A percentile compares a stretch with the other conserved stretches of the same genome.
Evolutionary conservation across 1,284 basidiomycete genomes (phyloP).

Genomic region (Papiliotrema laurentii): DNA sequence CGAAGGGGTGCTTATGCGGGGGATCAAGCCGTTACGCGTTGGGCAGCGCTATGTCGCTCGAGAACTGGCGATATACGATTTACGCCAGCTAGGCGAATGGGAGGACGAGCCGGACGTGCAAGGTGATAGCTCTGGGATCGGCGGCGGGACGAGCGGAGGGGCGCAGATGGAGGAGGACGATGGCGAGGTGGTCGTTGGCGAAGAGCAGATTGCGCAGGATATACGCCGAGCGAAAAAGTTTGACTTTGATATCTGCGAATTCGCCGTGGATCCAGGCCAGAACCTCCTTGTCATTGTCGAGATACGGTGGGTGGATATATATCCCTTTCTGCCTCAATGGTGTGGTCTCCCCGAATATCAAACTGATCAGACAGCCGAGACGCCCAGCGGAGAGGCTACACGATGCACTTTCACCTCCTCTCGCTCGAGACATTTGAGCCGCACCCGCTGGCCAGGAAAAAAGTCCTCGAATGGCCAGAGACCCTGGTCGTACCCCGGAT

Average conservation of each 20-base stretch:
- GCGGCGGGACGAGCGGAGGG: no score
- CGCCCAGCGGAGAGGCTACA: neutral
- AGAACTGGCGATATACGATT: conserved; percentile 23
- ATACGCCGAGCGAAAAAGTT: conserved; percentile 25
- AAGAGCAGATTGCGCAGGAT: conserved; percentile 12
- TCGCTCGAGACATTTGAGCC: conserved; percentile 38
- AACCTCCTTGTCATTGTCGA: conserved; percentile 43
- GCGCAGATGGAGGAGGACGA: conserved; percentile 1
- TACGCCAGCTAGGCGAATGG: conserved; percentile 20
- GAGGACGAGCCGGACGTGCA: conserved; percentile 21
- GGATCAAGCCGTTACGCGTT: conserved; percentile 9
- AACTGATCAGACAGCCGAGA: neutral
- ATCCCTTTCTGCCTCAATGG: neutral
- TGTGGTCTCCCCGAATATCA: neutral
- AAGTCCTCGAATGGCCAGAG: conserved; percentile 26
- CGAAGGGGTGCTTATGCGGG: conserved; percentile 40
- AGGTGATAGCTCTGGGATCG: neutral
- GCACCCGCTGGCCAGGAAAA: conserved; percentile 34
- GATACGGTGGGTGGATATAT: conserved; percentile 23
- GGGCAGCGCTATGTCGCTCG: conserved; percentile 7
- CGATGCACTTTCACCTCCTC: conserved; percentile 37
- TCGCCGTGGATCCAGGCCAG: conserved; percentile 46
- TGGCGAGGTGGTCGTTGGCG: conserved; percentile 8
- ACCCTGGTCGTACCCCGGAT: conserved; percentile 8
- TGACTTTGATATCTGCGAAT: conserved; percentile 38